These are phyloP conservation scores for Candida coleopterorum DNA, from an alignment of 805 yeast species.

Conservation along the genomic window DNA sequence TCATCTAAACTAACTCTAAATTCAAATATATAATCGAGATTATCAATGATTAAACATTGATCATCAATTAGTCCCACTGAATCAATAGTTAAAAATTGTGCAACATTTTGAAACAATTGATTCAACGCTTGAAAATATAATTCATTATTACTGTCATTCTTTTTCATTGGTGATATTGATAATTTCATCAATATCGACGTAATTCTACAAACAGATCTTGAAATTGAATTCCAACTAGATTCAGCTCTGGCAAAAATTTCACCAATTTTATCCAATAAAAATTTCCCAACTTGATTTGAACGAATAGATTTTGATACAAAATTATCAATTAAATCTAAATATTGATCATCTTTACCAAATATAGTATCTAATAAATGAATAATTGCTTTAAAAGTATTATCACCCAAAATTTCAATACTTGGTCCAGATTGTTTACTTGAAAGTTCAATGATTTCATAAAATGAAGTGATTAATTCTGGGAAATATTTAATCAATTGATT, in stretches of 20 bases:
- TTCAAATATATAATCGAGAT: slow-evolving; percentile 51
- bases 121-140: slow-evolving; percentile 24
- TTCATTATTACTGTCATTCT: slow-evolving; percentile 12
- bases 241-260: slow-evolving; percentile 45
- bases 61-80: slow-evolving; percentile 50
- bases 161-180: slow-evolving; percentile 20
- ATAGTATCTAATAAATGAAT: slow-evolving; percentile 59
- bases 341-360: slow-evolving; percentile 62
- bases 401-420: slow-evolving; percentile 23
- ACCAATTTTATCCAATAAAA: slow-evolving; percentile 43
- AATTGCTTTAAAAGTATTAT: slow-evolving; percentile 47
- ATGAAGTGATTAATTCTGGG: slow-evolving; percentile 45
- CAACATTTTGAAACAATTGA: slow-evolving; percentile 35
- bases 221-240: slow-evolving; percentile 56
- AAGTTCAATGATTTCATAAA: slow-evolving; percentile 28
- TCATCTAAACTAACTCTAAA: slow-evolving; percentile 37
- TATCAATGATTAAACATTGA: slow-evolving; percentile 59
- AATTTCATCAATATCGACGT: slow-evolving; percentile 47
- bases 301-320: slow-evolving; percentile 34
- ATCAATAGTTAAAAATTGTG: slow-evolving; percentile 44
- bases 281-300: slow-evolving; percentile 49
- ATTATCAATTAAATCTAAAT: slow-evolving; percentile 50
- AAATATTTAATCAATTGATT: slow-evolving; percentile 55
- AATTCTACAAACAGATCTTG: slow-evolving; percentile 61
- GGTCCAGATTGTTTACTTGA: slow-evolving; percentile 9